Evolutionary conservation across 1,284 basidiomycete genomes (phyloP).

Genomic region (Trichosporon ovoides): DNA sequence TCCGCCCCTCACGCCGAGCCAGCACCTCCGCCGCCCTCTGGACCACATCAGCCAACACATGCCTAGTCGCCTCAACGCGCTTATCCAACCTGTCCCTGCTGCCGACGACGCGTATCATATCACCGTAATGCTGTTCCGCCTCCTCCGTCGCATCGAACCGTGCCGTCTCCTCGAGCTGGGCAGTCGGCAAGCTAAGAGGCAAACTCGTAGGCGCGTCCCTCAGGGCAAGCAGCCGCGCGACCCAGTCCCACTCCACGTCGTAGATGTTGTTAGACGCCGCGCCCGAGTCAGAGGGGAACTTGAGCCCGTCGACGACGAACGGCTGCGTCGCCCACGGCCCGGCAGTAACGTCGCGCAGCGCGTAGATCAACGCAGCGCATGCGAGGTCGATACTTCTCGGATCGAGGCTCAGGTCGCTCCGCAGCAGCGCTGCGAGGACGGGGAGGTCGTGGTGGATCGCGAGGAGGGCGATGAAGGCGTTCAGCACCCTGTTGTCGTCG

Average conservation of each 20-base stretch:
- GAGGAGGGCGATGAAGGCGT: background rate
- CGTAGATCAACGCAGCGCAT: background rate
- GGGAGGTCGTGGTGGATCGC: background rate
- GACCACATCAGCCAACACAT: background rate
- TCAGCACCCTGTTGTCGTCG: background rate
- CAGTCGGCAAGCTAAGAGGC: background rate
- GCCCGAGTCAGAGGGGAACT: background rate
- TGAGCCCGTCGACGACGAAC: background rate
- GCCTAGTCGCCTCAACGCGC: background rate
- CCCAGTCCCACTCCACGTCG: conserved; percentile 2
- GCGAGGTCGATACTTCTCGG: background rate
- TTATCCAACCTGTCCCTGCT: background rate
- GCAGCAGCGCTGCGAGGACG: background rate
- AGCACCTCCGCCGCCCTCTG: background rate
- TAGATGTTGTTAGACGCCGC: background rate
- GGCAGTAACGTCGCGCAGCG: background rate
- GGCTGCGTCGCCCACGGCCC: background rate
- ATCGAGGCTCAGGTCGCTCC: background rate
- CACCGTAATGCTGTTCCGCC: background rate
- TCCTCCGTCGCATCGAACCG: background rate
- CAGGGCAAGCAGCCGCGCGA: background rate
- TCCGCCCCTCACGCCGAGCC: background rate
- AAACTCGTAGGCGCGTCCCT: background rate
- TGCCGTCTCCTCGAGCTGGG: background rate
- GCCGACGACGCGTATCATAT: background rate